Base-by-base conservation (phyloP, 2,329 filamentous ascomycete species). In the Exserohilum turcica region DNA sequence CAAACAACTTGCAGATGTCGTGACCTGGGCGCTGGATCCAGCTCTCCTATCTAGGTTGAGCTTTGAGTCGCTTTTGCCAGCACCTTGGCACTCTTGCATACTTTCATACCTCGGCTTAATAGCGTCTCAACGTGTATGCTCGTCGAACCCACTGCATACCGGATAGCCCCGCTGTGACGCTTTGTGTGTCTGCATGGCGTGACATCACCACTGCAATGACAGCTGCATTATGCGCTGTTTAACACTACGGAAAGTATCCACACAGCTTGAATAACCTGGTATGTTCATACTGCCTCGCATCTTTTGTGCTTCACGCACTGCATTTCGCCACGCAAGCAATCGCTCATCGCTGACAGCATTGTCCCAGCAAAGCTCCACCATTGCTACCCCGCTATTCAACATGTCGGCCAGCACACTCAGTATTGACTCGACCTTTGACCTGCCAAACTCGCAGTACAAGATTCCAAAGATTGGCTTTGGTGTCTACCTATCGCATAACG, bases 401-500 rank as follows among this genome's bases (percentile, higher is more conserved):
- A 67, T 67, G 64, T 50, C 63, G 2, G 33, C 45, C 6, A 56
- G 32, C 7, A 53, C 48, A 27, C 61, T 80, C 56, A 72, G 73
- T 50, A 73, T 84, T 54, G 74, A 76, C 18, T 79, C 82, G 54
- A 74, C 75, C 18, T 68, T 85, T 33, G 71, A 80, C 36, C 78
- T 86, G 33, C 75, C 77, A 28, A 81, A 82, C 51, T 79, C 78
- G 44, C 62, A 71, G 29, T 72, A 79, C 59, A 75, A 75, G 48
- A 87, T 91, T 15, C 88, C 89, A 19, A 80, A 79, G 24, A 80
- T 91, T 8, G 88, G 88, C 10, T 90, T 91, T 65, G 88, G 88
- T 43, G 86, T 90, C 54, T 91, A 88, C 74, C 82, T 81, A 54
- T 84, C 86, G 5, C 78, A 79, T 2, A 69, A 77, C 32, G 68